Conservation (phyloP, 2,329 filamentous ascomycete genomes). For the Torrubiella hemipterigena region DNA sequence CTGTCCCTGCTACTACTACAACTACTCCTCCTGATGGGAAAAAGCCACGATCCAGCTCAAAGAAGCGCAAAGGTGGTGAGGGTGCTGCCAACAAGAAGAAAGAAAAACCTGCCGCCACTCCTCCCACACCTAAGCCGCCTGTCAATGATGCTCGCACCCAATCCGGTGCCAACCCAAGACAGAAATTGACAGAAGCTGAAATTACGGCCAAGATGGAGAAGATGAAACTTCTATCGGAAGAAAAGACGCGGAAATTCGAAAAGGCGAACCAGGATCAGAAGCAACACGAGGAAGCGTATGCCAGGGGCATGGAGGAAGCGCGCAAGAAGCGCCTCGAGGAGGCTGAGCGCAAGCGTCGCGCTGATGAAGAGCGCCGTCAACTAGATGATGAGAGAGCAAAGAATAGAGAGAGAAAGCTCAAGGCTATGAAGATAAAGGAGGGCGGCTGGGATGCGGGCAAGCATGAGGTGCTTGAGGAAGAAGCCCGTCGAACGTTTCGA, state of each 20-base stretch:
- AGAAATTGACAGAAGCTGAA: slow-evolving; percentile 47
- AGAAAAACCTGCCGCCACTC: slow-evolving; percentile 16
- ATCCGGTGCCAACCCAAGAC: slow-evolving; percentile 46
- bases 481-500: slow-evolving; percentile 26
- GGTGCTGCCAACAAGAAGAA: slow-evolving; percentile 12
- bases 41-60: slow-evolving; percentile 12
- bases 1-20: slow-evolving; percentile 1
- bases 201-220: slow-evolving; percentile 47
- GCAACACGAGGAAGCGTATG: slow-evolving; percentile 41
- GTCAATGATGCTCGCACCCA: slow-evolving; percentile 33
- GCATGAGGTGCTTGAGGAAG: slow-evolving; percentile 27
- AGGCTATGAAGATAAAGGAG: slow-evolving; percentile 41
- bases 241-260: slow-evolving; percentile 47
- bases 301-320: slow-evolving; percentile 43
- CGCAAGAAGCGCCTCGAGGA: slow-evolving; percentile 38
- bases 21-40: slow-evolving; percentile 5
- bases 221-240: slow-evolving; percentile 45
- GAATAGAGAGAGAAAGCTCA: slow-evolving; percentile 49
- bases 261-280: slow-evolving; percentile 44
- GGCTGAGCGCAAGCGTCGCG: slow-evolving; percentile 35
- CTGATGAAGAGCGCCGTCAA: slow-evolving; percentile 37
- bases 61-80: slow-evolving; percentile 10
- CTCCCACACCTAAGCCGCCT: too few species aligned
- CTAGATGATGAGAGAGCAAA: slow-evolving; percentile 48
- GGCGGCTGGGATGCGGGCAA: slow-evolving; percentile 50